Evolutionary conservation across 139 green algal species (phyloP).

Genomic region (Chlorella sp.): DNA sequence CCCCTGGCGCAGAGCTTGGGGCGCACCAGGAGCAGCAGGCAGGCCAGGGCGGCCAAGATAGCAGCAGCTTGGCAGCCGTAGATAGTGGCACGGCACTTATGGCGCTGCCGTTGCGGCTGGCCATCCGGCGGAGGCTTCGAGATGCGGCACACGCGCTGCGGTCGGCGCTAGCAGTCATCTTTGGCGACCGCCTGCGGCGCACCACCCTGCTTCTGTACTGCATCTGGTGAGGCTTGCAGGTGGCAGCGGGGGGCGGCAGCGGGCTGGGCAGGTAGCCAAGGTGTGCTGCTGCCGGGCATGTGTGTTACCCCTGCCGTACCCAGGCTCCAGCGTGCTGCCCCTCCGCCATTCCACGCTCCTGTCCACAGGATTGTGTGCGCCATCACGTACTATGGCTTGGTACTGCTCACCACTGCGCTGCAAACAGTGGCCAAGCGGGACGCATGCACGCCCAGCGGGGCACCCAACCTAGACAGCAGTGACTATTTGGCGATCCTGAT

Average conservation of each 20-base stretch:
- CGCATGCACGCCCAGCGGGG: constrained; percentile 23
- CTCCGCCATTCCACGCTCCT: too few species aligned
- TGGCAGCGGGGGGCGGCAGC: too few species aligned
- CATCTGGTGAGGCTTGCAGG: constrained; percentile 60
- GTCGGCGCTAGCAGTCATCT: background rate
- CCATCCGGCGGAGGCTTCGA: too few species aligned
- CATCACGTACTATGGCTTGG: constrained; percentile 83
- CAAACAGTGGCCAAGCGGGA: constrained; percentile 46
- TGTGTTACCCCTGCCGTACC: too few species aligned
- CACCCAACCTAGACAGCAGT: constrained; percentile 12
- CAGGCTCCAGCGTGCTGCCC: too few species aligned
- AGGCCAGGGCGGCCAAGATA: background rate
- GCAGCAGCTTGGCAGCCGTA: background rate
- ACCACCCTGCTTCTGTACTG: constrained; percentile 74
- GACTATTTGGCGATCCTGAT: constrained; percentile 66
- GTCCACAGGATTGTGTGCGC: constrained; percentile 52
- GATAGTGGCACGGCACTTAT: background rate
- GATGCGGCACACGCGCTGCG: too few species aligned
- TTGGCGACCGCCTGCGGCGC: constrained; percentile 35
- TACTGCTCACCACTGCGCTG: constrained; percentile 77
- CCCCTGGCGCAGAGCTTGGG: background rate
- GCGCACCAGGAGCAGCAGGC: background rate
- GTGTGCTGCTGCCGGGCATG: too few species aligned
- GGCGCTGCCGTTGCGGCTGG: too few species aligned
- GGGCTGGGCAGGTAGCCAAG: too few species aligned